Conservation (phyloP, 495 filamentous ascomycete genomes). For the Viridothelium virens region DNA sequence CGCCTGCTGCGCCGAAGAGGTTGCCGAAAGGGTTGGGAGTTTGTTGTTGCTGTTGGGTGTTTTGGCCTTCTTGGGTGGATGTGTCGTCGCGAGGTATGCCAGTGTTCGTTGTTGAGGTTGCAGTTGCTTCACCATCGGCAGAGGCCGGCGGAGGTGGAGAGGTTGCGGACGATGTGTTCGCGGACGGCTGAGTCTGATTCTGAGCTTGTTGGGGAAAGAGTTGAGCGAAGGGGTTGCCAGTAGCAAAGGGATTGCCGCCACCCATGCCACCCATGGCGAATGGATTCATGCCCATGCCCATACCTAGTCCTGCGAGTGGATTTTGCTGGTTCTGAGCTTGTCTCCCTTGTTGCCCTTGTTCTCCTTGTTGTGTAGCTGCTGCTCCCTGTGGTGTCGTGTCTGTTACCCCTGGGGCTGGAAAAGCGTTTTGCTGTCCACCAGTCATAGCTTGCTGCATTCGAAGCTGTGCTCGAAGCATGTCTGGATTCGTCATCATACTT, state of each 20-base stretch:
- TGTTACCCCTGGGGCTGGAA: constrained; percentile 84
- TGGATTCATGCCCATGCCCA: neutral
- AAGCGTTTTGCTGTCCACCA: constrained; percentile 47
- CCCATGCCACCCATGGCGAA: neutral
- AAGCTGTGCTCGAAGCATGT: constrained; percentile 66
- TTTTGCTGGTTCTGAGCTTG: constrained; percentile 35
- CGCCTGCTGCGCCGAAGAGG: constrained; percentile 42
- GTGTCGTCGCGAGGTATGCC: neutral
- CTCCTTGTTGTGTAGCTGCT: constrained; percentile 2
- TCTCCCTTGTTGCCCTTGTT: constrained; percentile 19
- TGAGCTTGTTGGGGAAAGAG: constrained; percentile 39
- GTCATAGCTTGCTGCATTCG: constrained; percentile 66
- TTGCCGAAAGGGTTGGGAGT: constrained; percentile 49
- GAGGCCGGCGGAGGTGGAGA: neutral
- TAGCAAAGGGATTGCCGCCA: constrained; percentile 25
- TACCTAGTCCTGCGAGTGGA: constrained; percentile 33
- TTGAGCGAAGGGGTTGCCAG: constrained; percentile 41
- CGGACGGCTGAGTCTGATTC: neutral
- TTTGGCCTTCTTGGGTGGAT: neutral
- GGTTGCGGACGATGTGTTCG: neutral
- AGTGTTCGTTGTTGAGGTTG: constrained; percentile 7
- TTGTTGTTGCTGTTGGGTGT: constrained; percentile 16
- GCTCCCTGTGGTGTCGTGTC: constrained; percentile 48
- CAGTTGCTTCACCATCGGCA: neutral
- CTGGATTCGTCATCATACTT: constrained; percentile 92